Percentiles rank a stretch among this genome's conserved stretches.
These are phyloP conservation scores for Tilletia walkeri DNA, from an alignment of 1,284 basidiomycete genomes.

Conservation along the genomic window DNA sequence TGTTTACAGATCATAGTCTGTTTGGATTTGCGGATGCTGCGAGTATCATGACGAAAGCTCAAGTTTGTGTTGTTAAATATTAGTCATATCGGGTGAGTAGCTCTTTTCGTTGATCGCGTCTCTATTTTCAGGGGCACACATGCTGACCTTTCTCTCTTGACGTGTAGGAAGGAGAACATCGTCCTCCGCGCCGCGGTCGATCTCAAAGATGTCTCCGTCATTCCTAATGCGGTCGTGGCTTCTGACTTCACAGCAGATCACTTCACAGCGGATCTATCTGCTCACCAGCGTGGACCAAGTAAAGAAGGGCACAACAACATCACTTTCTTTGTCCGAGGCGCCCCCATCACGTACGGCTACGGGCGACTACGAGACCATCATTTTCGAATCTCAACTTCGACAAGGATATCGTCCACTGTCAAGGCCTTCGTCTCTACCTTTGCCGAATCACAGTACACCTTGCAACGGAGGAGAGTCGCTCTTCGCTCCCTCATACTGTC, in stretches of 20 bases:
- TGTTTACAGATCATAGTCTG: slow-evolving; percentile 95
- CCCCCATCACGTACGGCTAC: too few relatives aligned
- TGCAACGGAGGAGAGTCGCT: too few relatives aligned
- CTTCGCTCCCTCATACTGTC: too few relatives aligned
- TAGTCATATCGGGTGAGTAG: slow-evolving; percentile 83
- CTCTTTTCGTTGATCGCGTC: not conserved
- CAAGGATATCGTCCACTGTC: too few relatives aligned
- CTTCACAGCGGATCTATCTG: slow-evolving; percentile 67
- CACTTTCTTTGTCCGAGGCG: too few relatives aligned
- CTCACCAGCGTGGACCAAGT: slow-evolving; percentile 21
- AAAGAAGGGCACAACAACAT: too few relatives aligned
- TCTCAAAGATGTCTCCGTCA: slow-evolving; percentile 57
- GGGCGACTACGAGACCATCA: too few relatives aligned
- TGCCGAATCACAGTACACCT: too few relatives aligned
- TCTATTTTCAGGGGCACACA: too few relatives aligned
- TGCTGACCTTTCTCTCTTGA: too few relatives aligned
- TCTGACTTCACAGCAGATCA: slow-evolving; percentile 77
- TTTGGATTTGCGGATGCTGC: slow-evolving; percentile 96
- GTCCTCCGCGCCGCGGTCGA: slow-evolving; percentile 72
- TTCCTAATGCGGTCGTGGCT: slow-evolving; percentile 89
- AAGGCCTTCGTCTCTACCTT: too few relatives aligned
- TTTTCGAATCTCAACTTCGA: too few relatives aligned
- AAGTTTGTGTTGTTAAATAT: slow-evolving; percentile 86
- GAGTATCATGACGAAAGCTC: slow-evolving; percentile 91
- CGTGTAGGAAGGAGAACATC: slow-evolving; percentile 72